These are phyloP conservation scores for Pyrus hybrid DNA, from an alignment of 331 rosid genomes.

Conservation along the genomic window DNA sequence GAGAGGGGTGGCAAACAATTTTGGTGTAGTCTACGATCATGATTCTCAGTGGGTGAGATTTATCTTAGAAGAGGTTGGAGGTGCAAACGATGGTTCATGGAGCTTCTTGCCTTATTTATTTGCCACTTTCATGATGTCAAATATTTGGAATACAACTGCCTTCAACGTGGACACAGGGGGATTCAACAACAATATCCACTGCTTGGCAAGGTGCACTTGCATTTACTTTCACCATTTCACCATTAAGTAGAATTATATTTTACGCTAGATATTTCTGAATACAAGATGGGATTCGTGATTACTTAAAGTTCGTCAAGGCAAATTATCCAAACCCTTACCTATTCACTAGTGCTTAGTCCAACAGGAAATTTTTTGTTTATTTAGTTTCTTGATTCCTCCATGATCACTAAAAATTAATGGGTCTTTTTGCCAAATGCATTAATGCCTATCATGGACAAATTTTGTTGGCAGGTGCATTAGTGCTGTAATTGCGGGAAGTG, in stretches of 20 bases:
- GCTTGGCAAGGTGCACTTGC: conserved; percentile 80
- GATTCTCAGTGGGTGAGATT: conserved; percentile 92
- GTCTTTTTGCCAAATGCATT: not conserved
- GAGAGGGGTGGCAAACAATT: conserved; percentile 78
- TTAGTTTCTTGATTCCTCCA: not conserved
- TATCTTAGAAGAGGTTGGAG: conserved; percentile 83
- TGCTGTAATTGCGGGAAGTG: conserved; percentile 92
- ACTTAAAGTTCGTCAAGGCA: not conserved
- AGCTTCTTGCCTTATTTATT: conserved; percentile 86
- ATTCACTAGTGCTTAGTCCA: not conserved
- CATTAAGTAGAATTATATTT: not conserved
- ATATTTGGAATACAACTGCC: conserved; percentile 82
- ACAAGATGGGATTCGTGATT: not conserved
- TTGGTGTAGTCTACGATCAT: conserved; percentile 61
- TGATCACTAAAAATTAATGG: not conserved
- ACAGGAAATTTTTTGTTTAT: not conserved
- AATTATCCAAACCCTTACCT: not conserved
- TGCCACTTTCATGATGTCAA: conserved; percentile 92
- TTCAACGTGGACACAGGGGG: conserved; percentile 94
- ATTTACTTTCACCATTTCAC: not conserved
- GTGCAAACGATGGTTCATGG: conserved; percentile 98
- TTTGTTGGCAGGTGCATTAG: conserved; percentile 73
- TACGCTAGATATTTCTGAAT: not conserved
- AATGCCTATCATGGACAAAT: conserved; percentile 10
- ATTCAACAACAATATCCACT: conserved; percentile 84